Base-by-base conservation (phyloP, 129 eudicot genomes). In the Arctium minus region DNA sequence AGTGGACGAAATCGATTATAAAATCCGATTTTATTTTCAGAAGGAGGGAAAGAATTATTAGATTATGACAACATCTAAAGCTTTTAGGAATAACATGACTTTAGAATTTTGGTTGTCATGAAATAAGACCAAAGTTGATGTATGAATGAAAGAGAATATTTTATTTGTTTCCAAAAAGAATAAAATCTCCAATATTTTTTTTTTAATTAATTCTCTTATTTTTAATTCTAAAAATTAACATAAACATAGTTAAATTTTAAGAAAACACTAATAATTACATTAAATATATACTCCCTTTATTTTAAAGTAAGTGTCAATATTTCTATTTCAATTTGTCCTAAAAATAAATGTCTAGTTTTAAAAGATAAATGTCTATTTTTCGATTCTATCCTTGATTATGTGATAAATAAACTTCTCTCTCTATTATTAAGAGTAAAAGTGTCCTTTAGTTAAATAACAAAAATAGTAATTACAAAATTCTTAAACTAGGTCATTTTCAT, bases 11-110 rank as follows among this genome's bases (percentile, higher is more conserved):
- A 56, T 48, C 53, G 60, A 70, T 71, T 15, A 60, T 9, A 39
- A 36, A 56, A 37, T 44, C 48, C 1, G 31, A 48, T 77, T 30
- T 22, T 36, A 48, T 80, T 8, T 27, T 3, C 10, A 15, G 46
- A 70, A 79, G 56, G 79, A 60, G n/a, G 33, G 56, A 78, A n/a
- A 67, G 70, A 78, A 78, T 77, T 35, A 72, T 60, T 44, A 22
- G 83, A 84, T 72, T 62, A 72, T 18, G 87, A 73, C 87, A 84
- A 60, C 67, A 79, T 76, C 70, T 72, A 31, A 1, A 71, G 78
- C 74, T 77, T 77, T 53, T 53, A 29, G 79, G 86, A 70, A 78
- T 56, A 73, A 70, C 37, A 40, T 22, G 31, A 30, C 9, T 60
- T 38, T 12, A 60, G 79, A 79, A 79, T 42, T 56, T 84, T 79